Evolutionary conservation across 495 filamentous ascomycete species (phyloP), one percentile per base, ranked within the genome.

Genomic region (Penicillium ochrochloron): DNA sequence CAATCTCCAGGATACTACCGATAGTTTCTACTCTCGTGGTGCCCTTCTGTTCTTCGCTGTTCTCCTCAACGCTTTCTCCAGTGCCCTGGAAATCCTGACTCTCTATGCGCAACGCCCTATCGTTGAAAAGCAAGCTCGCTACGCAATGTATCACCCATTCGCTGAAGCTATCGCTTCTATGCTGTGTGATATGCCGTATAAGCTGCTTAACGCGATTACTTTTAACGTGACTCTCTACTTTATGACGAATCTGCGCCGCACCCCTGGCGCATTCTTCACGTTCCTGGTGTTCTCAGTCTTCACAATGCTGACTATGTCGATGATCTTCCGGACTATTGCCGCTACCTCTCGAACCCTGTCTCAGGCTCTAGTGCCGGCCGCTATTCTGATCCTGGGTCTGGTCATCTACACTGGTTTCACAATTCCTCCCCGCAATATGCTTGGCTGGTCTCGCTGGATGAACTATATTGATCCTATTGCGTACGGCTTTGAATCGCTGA

Each of bases 1-100:
- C 79, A 90, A 96, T 65, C 73, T 97, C 21, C 71, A 84, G 29
- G 73, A 70, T 2, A 80, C 81, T 34, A 92, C 92, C 7, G 69
- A 73, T 23, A 92, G 86, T 74, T 96, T 97, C 80, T 98, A 88
- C 78, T 85, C 87, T 67, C 86, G 92, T 58, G 93, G 91, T 54
- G 91, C 91, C 63, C 80, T 97, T 35, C 82, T 98, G 39, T 98
- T 97, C 87, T 97, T 98, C 70, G 92, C 93, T 62, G 89, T 96
- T 64, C 82, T 98, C 50, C 74, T 97, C 76, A 97, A 97, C 72
- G 93, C 94, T 27, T 97, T 97, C 70, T 84, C 89, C 63, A 91
- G 87, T 76, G 88, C 88, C 62, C 82, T 96, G 10, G 93, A 97
- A 73, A 89, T 91, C 66, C 78, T 87, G 63, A 84, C 73, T 17